Base-by-base conservation (phyloP, 352 stramenopile genomes). In the Phytophthora sojae region DNA sequence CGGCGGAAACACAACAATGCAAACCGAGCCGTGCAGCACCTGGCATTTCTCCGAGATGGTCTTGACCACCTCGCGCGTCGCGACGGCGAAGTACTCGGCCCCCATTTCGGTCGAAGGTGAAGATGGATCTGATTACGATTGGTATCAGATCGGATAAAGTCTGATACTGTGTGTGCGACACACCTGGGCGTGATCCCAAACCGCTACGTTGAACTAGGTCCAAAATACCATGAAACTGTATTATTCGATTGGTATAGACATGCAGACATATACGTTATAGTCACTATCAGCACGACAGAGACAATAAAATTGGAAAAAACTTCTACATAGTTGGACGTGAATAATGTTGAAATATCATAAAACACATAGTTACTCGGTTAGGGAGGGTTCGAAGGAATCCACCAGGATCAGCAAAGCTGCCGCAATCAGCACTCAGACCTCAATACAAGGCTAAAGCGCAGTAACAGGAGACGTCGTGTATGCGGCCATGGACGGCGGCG, bases 21-120 rank as follows among this genome's bases (percentile, higher is more conserved):
- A 11, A 25, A 9, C 7, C 42, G 17, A 49, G 1, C 23, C 2
- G 17, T 5, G 0, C 6, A 6, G 49, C 17, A 90, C 85, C 75
- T 93, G 80, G 55, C 82, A 86, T 66, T 94, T 94, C 64, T 94
- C 86, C 26, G 73, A 69, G 64, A 94, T 91, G 2, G 86, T 92
- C 68, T 80, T 79, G 53, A 65, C 75, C 53, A 94, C 81, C 39
- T 94, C 82, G 23, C 81, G 81, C 53, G 82, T 83, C 67, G 86
- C 86, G 19, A 66, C 50, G 32, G 68, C 70, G 50, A 78, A 83
- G 67, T 93, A 93, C 57, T 71, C 60, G 19, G 32, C 25, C 25
- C 53, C 37, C 61, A 76, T 79, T 45, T 44, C 37, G 29, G 7
- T 30, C 3, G 11, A n/a, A 6, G 15, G 8, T 7, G n/a, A 15